These are phyloP conservation scores for Phytophthora rubi DNA, from an alignment of 352 stramenopile genomes.

Conservation along the genomic window DNA sequence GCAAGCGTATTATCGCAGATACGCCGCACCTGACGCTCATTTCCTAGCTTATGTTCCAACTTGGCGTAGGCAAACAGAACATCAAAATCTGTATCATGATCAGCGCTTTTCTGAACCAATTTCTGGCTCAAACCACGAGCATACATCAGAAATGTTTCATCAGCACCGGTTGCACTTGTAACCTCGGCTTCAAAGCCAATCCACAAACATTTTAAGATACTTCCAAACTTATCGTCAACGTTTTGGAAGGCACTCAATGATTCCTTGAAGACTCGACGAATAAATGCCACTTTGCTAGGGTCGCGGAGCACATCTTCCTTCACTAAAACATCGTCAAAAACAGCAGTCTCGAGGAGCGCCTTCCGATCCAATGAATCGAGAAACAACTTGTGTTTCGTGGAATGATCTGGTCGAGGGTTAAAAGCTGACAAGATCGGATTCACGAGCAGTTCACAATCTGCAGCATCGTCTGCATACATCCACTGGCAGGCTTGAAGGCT, in stretches of 20 bases:
- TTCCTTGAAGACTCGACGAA: conserved; percentile 47
- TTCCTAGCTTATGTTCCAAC: conserved; percentile 53
- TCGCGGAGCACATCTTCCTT: conserved; percentile 31
- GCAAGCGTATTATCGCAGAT: conserved; percentile 66
- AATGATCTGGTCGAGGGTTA: conserved; percentile 24
- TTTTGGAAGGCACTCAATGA: conserved; percentile 31
- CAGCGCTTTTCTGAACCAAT: conserved; percentile 24
- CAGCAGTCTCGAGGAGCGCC: conserved; percentile 28
- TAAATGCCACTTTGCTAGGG: conserved; percentile 50
- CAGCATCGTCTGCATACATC: conserved; percentile 48
- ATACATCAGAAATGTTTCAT: conserved; percentile 17
- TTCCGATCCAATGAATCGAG: conserved; percentile 37
- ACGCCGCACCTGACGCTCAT: conserved; percentile 50
- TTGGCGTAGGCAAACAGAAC: conserved; percentile 62
- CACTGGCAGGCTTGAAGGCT: conserved; percentile 15
- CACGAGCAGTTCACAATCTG: conserved; percentile 44
- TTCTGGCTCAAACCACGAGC: conserved; percentile 45
- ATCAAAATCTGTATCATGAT: conserved; percentile 24
- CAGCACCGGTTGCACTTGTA: neutral
- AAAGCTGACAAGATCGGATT: conserved; percentile 55
- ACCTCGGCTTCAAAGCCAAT: conserved; percentile 58
- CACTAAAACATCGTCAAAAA: conserved; percentile 38
- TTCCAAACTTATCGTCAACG: conserved; percentile 19
- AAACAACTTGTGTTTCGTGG: conserved; percentile 28
- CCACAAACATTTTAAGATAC: conserved; percentile 50